Evolutionary conservation across 352 stramenopile species (phyloP).

Genomic region (Globisporangium cylindrosporum): DNA sequence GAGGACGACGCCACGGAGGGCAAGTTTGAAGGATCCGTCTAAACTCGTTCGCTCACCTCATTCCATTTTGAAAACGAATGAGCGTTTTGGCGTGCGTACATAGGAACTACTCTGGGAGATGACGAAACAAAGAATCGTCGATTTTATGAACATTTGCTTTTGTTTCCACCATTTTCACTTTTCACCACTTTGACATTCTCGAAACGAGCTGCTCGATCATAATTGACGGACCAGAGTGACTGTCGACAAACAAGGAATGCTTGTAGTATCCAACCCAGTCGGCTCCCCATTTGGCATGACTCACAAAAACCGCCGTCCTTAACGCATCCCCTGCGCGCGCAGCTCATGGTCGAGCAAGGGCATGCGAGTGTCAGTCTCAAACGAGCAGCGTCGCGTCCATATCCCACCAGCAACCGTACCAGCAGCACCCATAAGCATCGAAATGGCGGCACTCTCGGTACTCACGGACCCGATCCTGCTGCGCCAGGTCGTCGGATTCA

Average conservation of each 20-base stretch:
- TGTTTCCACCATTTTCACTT: conserved; percentile 12
- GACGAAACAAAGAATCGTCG: not conserved
- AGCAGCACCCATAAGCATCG: not conserved
- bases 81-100: not conserved
- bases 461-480: conserved; percentile 8
- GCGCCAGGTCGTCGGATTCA: not conserved
- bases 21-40: conserved; percentile 55
- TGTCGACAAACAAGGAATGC: not conserved
- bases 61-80: not conserved
- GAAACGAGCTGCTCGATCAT: not conserved
- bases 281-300: no score
- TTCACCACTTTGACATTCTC: not conserved
- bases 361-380: not conserved
- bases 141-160: not conserved
- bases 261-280: not conserved
- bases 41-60: conserved; percentile 19
- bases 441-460: not conserved
- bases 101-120: not conserved
- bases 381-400: not conserved
- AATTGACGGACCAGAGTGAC: not conserved
- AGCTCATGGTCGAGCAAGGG: not conserved
- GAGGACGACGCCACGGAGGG: conserved; percentile 36
- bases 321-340: not conserved
- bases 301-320: no score
- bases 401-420: not conserved